phyloP scores from a whole-genome alignment of 2,329 filamentous ascomycete genomes.

The Laburnicola sp. region DNA sequence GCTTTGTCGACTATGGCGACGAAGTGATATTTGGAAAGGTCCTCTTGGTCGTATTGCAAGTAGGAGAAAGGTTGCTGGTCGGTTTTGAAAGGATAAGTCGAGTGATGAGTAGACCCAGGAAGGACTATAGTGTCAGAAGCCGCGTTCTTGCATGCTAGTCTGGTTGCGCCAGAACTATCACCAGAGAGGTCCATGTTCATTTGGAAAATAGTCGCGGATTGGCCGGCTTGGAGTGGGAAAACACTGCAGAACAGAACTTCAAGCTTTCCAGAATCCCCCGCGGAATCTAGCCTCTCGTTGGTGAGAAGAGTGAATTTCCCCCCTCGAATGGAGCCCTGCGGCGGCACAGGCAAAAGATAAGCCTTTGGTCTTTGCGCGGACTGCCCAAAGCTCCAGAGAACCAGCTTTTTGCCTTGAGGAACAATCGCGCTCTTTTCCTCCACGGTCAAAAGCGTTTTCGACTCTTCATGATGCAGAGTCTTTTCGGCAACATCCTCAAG shows the following conservation, averaged over 20 bases:
- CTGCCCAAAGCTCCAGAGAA: constrained; percentile 71
- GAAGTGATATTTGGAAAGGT: constrained; percentile 83
- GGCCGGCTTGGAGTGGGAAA: constrained; percentile 71
- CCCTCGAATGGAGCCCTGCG: constrained; percentile 65
- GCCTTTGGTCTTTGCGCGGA: constrained; percentile 64
- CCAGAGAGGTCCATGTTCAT: constrained; percentile 80
- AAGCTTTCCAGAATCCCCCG: constrained; percentile 67
- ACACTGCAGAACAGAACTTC: constrained; percentile 89
- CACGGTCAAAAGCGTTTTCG: constrained; percentile 77
- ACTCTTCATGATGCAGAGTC: constrained; percentile 66
- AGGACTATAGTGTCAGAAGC: constrained; percentile 76
- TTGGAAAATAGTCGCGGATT: constrained; percentile 68
- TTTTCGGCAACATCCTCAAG: constrained; percentile 83
- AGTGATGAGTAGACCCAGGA: constrained; percentile 75
- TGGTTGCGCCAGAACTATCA: constrained; percentile 70
- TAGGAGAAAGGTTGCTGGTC: constrained; percentile 74
- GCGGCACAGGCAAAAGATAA: constrained; percentile 83
- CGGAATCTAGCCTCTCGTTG: constrained; percentile 69
- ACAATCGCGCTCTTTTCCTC: constrained; percentile 77
- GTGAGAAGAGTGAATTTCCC: constrained; percentile 84
- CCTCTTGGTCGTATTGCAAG: constrained; percentile 80
- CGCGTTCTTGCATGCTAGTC: constrained; percentile 85
- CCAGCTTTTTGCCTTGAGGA: constrained; percentile 71
- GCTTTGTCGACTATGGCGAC: constrained; percentile 86
- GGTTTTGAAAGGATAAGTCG: constrained; percentile 72